phyloP scores from a whole-genome alignment of 2,329 filamentous ascomycete genomes.

The Colletotrichum kahawae region DNA sequence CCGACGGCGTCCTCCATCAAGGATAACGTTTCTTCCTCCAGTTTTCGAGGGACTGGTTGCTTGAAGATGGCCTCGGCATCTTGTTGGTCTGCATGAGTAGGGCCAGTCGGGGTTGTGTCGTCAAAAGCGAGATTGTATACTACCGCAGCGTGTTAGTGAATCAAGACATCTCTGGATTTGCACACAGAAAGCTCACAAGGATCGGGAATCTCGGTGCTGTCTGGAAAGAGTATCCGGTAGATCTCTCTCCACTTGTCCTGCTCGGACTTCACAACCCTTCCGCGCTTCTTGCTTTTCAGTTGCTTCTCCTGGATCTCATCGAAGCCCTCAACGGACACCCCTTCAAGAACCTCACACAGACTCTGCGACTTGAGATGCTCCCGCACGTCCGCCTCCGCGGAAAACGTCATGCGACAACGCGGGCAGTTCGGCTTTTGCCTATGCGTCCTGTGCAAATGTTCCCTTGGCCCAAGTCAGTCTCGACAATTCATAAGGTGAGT shows the following conservation, averaged over 20 bases:
- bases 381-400: rapidly evolving
- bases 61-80: not conserved
- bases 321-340: not conserved
- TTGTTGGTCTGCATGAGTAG: not conserved
- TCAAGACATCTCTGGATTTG: rapidly evolving
- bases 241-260: not conserved
- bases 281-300: not conserved
- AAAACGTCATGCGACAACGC: not conserved
- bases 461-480: not conserved
- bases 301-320: not conserved
- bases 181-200: not conserved
- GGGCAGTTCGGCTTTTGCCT: not conserved
- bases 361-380: not conserved
- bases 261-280: not conserved
- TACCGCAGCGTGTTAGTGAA: not conserved
- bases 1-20: not conserved
- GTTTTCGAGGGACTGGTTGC: not conserved
- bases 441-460: not conserved
- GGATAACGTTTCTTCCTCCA: not conserved
- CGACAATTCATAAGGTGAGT: rapidly evolving
- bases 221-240: not conserved
- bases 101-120: not conserved
- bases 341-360: not conserved
- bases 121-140: not conserved
- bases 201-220: not conserved